Evolutionary conservation across 2,329 filamentous ascomycete species (phyloP), one percentile per base, ranked within the genome.

Genomic region (Apiospora arundinis): DNA sequence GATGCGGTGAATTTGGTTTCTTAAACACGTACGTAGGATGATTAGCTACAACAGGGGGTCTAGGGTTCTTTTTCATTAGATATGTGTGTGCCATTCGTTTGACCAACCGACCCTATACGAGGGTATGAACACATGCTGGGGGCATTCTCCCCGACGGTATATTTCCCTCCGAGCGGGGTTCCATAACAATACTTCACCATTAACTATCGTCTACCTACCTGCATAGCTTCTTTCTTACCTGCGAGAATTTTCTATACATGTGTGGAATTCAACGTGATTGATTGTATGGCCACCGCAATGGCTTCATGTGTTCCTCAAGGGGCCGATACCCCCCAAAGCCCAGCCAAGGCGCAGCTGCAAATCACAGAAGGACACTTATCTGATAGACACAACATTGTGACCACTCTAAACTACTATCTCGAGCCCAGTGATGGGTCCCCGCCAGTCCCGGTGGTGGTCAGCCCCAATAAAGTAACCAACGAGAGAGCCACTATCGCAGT

Each of bases 351-450:
- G 9, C 56, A n/a, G 32, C 18, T 23, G 3, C 32, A 63, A 23
- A 23, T 21, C 2, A 11, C 32, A 12, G 56, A 40, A 40, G 56
- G 32, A 23, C 32, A n/a, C 32, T 14, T 32, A 16, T 18, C 14
- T n/a, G 21, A 8, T n/a, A 21, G 28, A 23, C 74, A 74, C 63
- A 76, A 83, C 40, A 81, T 85, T 4, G 74, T 76, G 4, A 79
- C 83, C 1, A 73, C 74, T 4, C 72, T 85, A 49, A 81, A 83
- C 74, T 85, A 81, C 75, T 80, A 79, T 74, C 80, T 83, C 71
- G 80, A 81, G 28, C 81, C 82, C 4, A 82, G 82, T 65, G 83
- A 85, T 69, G 83, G 83, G 45, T 81, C 82, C 2, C 79, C 80
- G 4, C 83, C 83, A 0, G 74, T 76, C 2, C 80, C 83, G 0